These are phyloP conservation scores for Xerocomellus chrysenteron DNA, from an alignment of 768 basidiomycete genomes.

Conservation along the genomic window DNA sequence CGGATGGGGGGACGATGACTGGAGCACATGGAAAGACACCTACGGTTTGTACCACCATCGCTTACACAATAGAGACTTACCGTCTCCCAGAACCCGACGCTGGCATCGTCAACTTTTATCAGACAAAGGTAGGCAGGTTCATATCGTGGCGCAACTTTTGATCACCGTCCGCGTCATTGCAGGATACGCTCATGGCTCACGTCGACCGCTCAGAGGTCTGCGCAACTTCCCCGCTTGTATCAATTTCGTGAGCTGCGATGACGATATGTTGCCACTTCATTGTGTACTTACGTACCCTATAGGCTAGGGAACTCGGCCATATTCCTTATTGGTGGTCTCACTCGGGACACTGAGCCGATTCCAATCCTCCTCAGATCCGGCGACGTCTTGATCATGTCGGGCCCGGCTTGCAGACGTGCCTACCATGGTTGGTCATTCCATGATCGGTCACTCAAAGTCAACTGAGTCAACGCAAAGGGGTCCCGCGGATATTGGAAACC, in stretches of 20 bases:
- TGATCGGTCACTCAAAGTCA: background rate
- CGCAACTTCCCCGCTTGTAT: conserved; percentile 88
- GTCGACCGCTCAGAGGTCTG: conserved; percentile 97
- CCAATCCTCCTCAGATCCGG: conserved; percentile 88
- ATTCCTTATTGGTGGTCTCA: conserved; percentile 85
- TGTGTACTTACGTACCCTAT: background rate
- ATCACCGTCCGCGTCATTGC: background rate
- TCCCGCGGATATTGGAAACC: conserved; percentile 84
- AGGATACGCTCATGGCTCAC: conserved; percentile 93
- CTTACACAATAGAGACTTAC: background rate
- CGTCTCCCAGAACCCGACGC: conserved; percentile 78
- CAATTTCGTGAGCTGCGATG: conserved; percentile 70
- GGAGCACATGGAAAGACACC: conserved; percentile 70
- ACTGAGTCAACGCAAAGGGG: conserved; percentile 43
- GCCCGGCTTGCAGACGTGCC: conserved; percentile 77
- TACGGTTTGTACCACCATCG: conserved; percentile 57
- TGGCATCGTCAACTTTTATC: conserved; percentile 96
- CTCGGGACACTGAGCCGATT: conserved; percentile 72
- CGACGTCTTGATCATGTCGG: conserved; percentile 92
- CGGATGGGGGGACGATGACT: conserved; percentile 59
- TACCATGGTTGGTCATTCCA: conserved; percentile 73
- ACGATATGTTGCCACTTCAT: background rate
- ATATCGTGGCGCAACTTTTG: background rate
- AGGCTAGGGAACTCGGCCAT: conserved; percentile 88
- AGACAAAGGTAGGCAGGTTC: conserved; percentile 51